Evolutionary conservation across 1,139 yeast genomes (phyloP), one percentile per base, ranked within the genome.

Genomic region (Scheffersomyces lignicola): DNA sequence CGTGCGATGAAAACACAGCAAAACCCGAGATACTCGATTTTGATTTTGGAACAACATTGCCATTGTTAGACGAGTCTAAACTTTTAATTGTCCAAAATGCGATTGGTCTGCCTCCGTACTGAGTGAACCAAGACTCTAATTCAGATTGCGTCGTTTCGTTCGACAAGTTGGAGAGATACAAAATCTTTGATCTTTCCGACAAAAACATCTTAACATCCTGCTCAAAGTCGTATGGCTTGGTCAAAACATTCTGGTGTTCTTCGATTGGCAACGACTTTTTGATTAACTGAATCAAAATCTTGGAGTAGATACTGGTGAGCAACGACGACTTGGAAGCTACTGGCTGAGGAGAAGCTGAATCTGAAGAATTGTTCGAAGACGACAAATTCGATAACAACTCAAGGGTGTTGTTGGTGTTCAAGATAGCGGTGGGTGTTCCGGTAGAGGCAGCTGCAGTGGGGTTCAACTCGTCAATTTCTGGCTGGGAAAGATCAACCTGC

Each of bases 121-220:
- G 95, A 3, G 89, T 79, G 53, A 88, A 88, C 96, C 97, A 90
- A 26, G 83, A 74, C 62, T 90, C 97, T 34, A 90, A 66, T 57
- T 90, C 97, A 26, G 89, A 76, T 58, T 89, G 97, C 1, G 96
- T 89, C 4, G 94, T 86, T 49, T 89, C 97, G 26, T 69, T 68
- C 2, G 96, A 90, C 44, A 90, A 64, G 55, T 87, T 88, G 9
- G 85, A 73, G 58, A 90, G 66, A 55, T 80, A 86, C 35, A 89
- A 60, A n/a, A 88, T 84, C 49, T 82, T 82, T 2, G 95, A 85
- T 38, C 82, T 69, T 57, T 89, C 96, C 9, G 71, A 65, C 32
- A 80, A 56, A 52, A 90, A 90, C 3, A 78, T 77, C 32, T 75
- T 66, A 33, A 80, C 73, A 51, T 90, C 97, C 25, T 83, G 73